Base-by-base conservation (phyloP, 2,329 filamentous ascomycete species). In the Aspergillus puulaauensis region DNA sequence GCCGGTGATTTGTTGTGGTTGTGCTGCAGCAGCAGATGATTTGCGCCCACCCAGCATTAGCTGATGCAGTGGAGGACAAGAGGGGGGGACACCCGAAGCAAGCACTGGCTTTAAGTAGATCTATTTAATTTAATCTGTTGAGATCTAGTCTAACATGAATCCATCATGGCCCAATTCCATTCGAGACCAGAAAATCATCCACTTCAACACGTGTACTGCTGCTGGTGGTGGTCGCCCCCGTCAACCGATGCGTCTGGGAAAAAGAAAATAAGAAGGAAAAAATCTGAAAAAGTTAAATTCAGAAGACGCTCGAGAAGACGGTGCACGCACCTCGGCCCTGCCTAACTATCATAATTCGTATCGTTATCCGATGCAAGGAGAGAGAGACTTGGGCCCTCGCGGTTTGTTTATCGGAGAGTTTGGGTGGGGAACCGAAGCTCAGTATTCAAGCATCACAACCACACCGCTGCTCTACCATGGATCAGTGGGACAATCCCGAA, bases 1-100 rank as follows among this genome's bases (percentile, higher is more conserved):
- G 53, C 43, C 46, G 45, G 31, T 57, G 46, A 43, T 56, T 51
- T 49, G 43, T 55, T 51, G 44, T 44, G 43, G 45, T 56, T 51
- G 52, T 43, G 35, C 37, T 48, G 52, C 61, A 59, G 61, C 57
- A 59, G 56, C 58, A 57, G 61, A 59, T 63, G 61, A 63, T 61
- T 61, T 61, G 61, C 58, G 58, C 41, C 51, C 54, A 58, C 56
- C 52, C 40, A 60, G 49, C 47, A 44, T 61, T 59, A 54, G 56
- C 53, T 43, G 53, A 61, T 61, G 53, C 54, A 61, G 49, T 46
- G 39, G 23, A 37, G 35, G 35, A 37, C 35, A 37, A 37, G 35
- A n/a, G 35, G 15, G 35, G 45, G 45, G 45, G 39, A 33, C 40
- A 33, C n/a, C 21, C 33, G 31, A 40, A 33, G 45, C 12, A 50